Conservation (phyloP, 148 eudicot species). For the Nepenthes gracilis region DNA sequence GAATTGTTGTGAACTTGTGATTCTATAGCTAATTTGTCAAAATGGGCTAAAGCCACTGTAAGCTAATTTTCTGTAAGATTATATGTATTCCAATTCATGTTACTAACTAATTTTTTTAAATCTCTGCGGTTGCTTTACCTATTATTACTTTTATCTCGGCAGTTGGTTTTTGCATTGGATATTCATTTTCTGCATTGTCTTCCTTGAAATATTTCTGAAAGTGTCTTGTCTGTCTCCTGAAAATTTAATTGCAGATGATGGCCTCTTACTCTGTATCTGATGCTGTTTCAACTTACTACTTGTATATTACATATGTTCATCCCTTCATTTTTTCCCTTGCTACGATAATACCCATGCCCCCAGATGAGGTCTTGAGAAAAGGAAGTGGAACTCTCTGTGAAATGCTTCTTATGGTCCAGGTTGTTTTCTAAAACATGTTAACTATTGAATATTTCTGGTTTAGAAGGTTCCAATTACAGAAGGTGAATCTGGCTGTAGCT, state of each 20-base stretch:
- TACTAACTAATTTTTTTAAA: too few species aligned
- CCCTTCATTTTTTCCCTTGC: constrained; percentile 98
- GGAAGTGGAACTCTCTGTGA: constrained; percentile 99
- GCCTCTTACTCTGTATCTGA: constrained; percentile 99
- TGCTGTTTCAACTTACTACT: constrained; percentile 96
- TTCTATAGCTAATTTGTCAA: too few species aligned
- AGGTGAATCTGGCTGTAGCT: background rate
- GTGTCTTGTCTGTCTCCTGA: constrained; percentile 7
- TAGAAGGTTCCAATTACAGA: background rate
- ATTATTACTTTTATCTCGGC: too few species aligned
- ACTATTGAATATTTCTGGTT: constrained; percentile 4
- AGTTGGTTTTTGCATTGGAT: too few species aligned
- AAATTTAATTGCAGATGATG: constrained; percentile 73
- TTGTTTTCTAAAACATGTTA: constrained; percentile 17
- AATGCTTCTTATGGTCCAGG: constrained; percentile 99
- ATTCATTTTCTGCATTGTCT: too few species aligned
- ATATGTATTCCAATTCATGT: too few species aligned
- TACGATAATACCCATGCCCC: constrained; percentile 98
- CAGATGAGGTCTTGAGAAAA: constrained; percentile 97
- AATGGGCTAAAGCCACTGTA: too few species aligned
- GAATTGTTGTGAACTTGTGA: too few species aligned
- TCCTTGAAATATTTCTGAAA: constrained; percentile 5
- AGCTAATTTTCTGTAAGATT: too few species aligned
- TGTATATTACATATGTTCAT: constrained; percentile 98
- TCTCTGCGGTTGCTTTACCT: too few species aligned